A percentile compares a stretch with the other conserved stretches of the same genome.
phyloP scores from a whole-genome alignment of 129 eudicot species.

The Tagetes patula region DNA sequence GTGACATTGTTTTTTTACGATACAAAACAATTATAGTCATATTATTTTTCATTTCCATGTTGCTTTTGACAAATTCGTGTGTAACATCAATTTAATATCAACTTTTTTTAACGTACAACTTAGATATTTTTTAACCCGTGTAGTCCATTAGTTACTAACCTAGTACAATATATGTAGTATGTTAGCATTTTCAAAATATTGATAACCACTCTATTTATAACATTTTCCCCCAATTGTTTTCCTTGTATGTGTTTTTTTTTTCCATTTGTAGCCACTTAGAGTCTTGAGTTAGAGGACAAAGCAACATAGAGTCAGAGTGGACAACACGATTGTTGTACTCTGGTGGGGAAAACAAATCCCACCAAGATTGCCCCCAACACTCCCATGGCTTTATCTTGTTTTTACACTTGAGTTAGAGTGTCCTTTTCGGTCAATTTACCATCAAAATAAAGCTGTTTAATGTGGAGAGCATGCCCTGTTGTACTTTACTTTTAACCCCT shows the following conservation, averaged over 20 bases:
- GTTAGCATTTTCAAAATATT: too few relatives aligned
- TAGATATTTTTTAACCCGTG: too few relatives aligned
- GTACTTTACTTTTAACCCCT: slow-evolving; percentile 32
- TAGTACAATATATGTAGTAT: too few relatives aligned
- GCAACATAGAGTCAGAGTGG: slow-evolving; percentile 47
- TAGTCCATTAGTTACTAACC: too few relatives aligned
- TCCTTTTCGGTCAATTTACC: slow-evolving; percentile 40
- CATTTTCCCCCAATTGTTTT: neutral
- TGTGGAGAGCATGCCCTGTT: slow-evolving; percentile 20
- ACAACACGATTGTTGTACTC: slow-evolving; percentile 44
- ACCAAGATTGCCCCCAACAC: slow-evolving; percentile 40
- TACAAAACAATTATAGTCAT: too few relatives aligned
- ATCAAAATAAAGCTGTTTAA: slow-evolving; percentile 45
- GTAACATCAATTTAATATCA: too few relatives aligned
- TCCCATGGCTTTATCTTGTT: slow-evolving; percentile 1
- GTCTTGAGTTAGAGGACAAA: slow-evolving; percentile 28
- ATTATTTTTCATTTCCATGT: too few relatives aligned
- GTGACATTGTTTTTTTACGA: too few relatives aligned
- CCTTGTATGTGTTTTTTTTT: neutral
- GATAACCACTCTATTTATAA: too few relatives aligned
- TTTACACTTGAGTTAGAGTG: slow-evolving; percentile 38
- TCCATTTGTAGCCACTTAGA: neutral
- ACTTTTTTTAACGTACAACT: too few relatives aligned
- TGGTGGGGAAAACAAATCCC: slow-evolving; percentile 71
- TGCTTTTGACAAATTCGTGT: too few relatives aligned